Conservation (phyloP, 495 filamentous ascomycete genomes). For the Hyaloscypha variabilis region DNA sequence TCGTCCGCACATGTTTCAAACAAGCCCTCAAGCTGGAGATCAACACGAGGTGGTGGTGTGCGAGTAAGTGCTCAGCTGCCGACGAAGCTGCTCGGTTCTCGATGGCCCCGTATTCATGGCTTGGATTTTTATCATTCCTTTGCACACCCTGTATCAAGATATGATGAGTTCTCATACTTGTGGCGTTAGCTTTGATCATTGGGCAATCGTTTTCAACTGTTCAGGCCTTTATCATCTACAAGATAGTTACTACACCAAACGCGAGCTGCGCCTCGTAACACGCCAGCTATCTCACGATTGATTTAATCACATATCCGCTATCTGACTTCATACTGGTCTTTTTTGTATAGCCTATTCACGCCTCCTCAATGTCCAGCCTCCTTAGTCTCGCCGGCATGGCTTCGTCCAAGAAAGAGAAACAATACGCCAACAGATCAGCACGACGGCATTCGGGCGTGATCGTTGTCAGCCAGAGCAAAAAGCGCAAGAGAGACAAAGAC, state of each 20-base stretch:
- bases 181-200: conserved; percentile 14
- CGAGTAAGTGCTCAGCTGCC: conserved; percentile 19
- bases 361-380: conserved; percentile 20
- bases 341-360: not conserved
- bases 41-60: conserved; percentile 25
- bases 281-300: conserved; percentile 10
- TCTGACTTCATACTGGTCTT: not conserved
- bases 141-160: conserved; percentile 4
- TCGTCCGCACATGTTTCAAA: conserved; percentile 18
- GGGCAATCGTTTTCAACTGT: not conserved
- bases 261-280: conserved; percentile 7
- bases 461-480: conserved; percentile 23
- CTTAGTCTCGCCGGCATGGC: conserved; percentile 23
- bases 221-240: conserved; percentile 2
- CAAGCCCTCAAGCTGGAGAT: conserved; percentile 2
- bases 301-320: conserved; percentile 9
- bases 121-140: not conserved
- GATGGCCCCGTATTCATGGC: conserved; percentile 7
- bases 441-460: conserved; percentile 28
- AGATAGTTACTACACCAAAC: conserved; percentile 1
- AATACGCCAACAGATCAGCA: conserved; percentile 25
- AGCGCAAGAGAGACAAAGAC: conserved; percentile 30
- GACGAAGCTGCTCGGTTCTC: conserved; percentile 25
- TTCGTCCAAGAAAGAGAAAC: conserved; percentile 29
- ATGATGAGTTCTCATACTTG: conserved; percentile 4